phyloP scores from a whole-genome alignment of 345 rosid species.

The Eucalyptus lansdowneana region DNA sequence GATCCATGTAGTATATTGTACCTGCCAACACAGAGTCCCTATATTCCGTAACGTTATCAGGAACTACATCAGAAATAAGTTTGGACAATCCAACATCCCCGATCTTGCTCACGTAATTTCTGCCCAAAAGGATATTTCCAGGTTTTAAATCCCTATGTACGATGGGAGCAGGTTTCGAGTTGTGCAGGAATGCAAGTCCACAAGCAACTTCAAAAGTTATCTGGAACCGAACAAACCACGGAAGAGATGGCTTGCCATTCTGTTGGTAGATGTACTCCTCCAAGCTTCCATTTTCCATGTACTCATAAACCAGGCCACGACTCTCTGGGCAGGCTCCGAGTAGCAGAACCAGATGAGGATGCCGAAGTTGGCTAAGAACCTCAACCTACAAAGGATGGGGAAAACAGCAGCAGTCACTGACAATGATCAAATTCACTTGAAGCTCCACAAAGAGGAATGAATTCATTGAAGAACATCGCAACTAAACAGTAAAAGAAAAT shows the following conservation, averaged over 20 bases:
- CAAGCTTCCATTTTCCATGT: constrained; percentile 76
- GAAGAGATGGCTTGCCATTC: constrained; percentile 58
- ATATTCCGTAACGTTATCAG: constrained; percentile 64
- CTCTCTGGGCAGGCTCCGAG: constrained; percentile 88
- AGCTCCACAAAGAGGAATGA: neutral
- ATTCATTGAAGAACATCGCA: neutral
- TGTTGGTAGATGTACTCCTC: constrained; percentile 40
- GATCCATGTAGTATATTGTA: constrained; percentile 81
- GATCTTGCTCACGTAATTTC: constrained; percentile 70
- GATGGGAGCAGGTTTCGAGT: constrained; percentile 78
- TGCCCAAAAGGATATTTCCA: constrained; percentile 61
- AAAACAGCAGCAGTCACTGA: neutral
- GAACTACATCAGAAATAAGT: constrained; percentile 55
- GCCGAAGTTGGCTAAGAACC: constrained; percentile 72
- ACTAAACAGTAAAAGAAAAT: neutral
- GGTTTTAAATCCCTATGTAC: constrained; percentile 89
- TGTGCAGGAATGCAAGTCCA: constrained; percentile 83
- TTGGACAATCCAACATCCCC: constrained; percentile 93
- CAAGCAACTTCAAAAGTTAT: constrained; percentile 73
- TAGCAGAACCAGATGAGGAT: constrained; percentile 70
- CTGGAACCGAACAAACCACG: constrained; percentile 71
- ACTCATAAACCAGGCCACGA: constrained; percentile 76
- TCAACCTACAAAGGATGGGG: constrained; percentile 44
- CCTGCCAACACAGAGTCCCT: constrained; percentile 59
- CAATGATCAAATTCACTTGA: neutral